Evolutionary conservation across 1,139 yeast genomes (phyloP).

Genomic region (Pneumocystis jirovecii): DNA sequence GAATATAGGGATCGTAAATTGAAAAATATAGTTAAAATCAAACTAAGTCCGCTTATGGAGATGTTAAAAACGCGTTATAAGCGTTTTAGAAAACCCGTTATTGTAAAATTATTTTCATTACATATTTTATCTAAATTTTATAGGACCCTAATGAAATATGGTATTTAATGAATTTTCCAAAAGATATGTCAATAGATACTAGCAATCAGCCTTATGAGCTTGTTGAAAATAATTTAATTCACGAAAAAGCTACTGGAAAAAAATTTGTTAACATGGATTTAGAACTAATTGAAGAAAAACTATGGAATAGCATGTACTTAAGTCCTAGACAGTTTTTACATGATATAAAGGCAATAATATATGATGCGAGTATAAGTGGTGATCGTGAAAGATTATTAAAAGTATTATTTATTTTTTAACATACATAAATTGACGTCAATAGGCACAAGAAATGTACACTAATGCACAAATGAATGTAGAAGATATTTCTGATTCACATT

Average conservation of each 20-base stretch:
- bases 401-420: constrained; percentile 2
- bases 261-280: constrained; percentile 76
- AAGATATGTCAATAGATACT: constrained; percentile 14
- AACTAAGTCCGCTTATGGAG: constrained; percentile 79
- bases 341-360: constrained; percentile 71
- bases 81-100: constrained; percentile 75
- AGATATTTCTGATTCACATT: constrained; percentile 59
- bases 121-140: neutral
- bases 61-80: constrained; percentile 59
- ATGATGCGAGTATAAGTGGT: constrained; percentile 57
- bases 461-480: constrained; percentile 93
- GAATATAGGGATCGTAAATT: constrained; percentile 65
- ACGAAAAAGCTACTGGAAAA: constrained; percentile 60
- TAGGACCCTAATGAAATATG: neutral
- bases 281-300: constrained; percentile 81
- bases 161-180: neutral
- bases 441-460: constrained; percentile 87
- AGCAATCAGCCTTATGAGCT: constrained; percentile 36
- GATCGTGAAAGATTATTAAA: constrained; percentile 76
- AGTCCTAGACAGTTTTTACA: constrained; percentile 81
- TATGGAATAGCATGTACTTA: constrained; percentile 92
- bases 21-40: constrained; percentile 70
- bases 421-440: constrained; percentile 2
- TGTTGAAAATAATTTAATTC: constrained; percentile 57
- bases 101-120: constrained; percentile 27